phyloP scores from a whole-genome alignment of 371 early-diverging fungal species.

The Mucor velutinosus region DNA sequence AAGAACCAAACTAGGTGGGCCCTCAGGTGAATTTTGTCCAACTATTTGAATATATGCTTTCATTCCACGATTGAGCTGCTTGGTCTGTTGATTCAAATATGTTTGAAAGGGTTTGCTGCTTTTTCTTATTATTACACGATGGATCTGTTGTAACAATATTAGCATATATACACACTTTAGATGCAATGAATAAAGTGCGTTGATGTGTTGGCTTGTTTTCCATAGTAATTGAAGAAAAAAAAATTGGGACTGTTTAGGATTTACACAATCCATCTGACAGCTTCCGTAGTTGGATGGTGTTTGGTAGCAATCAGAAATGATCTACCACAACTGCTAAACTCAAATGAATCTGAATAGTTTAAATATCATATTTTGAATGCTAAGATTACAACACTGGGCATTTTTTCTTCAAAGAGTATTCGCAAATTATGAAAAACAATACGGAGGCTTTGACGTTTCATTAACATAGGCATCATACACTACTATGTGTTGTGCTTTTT shows the following conservation, averaged over 20 bases:
- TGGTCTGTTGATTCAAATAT: not conserved
- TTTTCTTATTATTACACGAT: conserved; percentile 6
- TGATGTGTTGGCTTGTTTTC: not conserved
- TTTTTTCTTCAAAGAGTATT: no score
- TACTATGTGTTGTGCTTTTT: no score
- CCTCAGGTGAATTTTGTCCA: conserved; percentile 69
- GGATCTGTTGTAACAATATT: conserved; percentile 1
- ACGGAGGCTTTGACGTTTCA: no score
- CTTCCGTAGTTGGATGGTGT: not conserved
- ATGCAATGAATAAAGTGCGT: not conserved
- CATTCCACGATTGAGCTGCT: conserved; percentile 57
- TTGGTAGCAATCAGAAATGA: not conserved
- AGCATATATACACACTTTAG: conserved; percentile 3
- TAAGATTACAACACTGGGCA: no score
- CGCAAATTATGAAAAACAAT: no score
- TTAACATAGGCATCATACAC: no score
- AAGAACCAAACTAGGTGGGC: conserved; percentile 76
- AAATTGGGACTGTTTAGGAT: not conserved
- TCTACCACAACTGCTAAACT: not conserved
- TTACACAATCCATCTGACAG: not conserved
- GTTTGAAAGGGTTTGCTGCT: not conserved
- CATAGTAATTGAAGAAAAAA: not conserved
- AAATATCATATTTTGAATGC: no score
- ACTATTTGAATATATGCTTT: conserved; percentile 78
- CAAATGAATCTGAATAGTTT: no score